Evolutionary conservation across 257 asterid species (phyloP), one percentile per base, ranked within the genome.

Genomic region (Apocynum venetum): DNA sequence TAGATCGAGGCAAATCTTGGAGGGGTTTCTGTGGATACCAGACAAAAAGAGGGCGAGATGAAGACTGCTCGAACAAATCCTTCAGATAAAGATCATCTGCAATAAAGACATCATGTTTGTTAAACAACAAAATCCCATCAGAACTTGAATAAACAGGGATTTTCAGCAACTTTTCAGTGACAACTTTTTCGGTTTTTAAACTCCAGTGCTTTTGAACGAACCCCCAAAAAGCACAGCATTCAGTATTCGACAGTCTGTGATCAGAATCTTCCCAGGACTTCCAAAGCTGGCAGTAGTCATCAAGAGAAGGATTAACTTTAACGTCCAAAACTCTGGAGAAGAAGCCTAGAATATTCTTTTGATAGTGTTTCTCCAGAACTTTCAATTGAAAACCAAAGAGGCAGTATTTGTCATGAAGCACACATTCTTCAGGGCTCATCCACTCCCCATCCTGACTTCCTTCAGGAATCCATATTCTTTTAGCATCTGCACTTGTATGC

Each of bases 11-110:
- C 78, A 84, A 49, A 47, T 79, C 72, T 74, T 73, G 80, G 74
- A 55, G 72, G 80, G 82, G 51, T 77, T 83, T 77, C 25, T 79
- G 76, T 15, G 88, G 88, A 51, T 76, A 84, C 88, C 88, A 81
- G 59, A 84, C 82, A 49, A 81, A 84, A 73, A 84, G 77, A 20
- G 83, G 83, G 35, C 46, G 80, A n/a, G 77, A 68, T 74, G 77
- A 61, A 36, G 63, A 41, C 41, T 73, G 72, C 66, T 57, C 78
- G 40, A 84, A 82, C 49, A 76, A 74, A 55, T 82, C 88, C 76
- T 76, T 81, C 76, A 81, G 75, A 73, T 52, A 76, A 52, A 84
- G 85, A 81, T 79, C 83, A 82, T 84, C 85, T 2, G 84, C 85
- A 79, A 81, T 79, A 52, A 84, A 78, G 53, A 81, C 85, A 48